Base-by-base conservation (phyloP, 129 eudicot species). In the Flaveria robusta region DNA sequence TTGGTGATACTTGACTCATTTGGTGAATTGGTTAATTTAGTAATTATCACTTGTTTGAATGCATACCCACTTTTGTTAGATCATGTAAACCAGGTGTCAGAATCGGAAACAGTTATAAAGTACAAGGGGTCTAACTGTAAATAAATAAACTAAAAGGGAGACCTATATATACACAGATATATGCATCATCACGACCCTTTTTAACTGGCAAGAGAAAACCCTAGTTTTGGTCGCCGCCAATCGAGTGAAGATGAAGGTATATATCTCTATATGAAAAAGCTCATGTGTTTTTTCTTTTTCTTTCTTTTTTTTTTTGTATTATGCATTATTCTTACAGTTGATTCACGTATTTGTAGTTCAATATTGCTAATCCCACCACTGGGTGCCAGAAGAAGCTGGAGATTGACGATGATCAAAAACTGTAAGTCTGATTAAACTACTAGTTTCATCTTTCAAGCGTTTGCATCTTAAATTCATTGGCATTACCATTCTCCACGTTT, bases 371-470 rank as follows among this genome's bases (percentile, higher is more conserved):
- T 74, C 87, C 90, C 16, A 82, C 89, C 70, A 83, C 90, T 20
- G 90, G 87, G 9, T 86, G 89, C 75, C 89, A 86, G 81, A 86
- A 86, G 82, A 86, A 86, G 85, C 82, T 86, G 47, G 89, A 86
- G 63, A 86, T 86, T 46, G 89, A 86, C 45, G 86, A 86, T 75
- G 89, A 86, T 59, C 87, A 66, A 60, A 86, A 86, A 26, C 85
- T 86, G 90, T 86, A 56, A 76, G 87, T 5, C 50, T 9, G 6
- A 63, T 47, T 63, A 2, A 12, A 4, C 3, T 19, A 9, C 7
- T n/a, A n/a, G n/a, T n/a, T n/a, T n/a, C n/a, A n/a, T n/a, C n/a
- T 22, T 56, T 73, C 24, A 73, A 14, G 24, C 54, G 39, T 73
- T 12, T 41, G 15, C 23, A 3, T 22, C 9, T 47, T 49, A 15